These are phyloP conservation scores for Russula lepida DNA, from an alignment of 768 basidiomycete species.

Conservation along the genomic window DNA sequence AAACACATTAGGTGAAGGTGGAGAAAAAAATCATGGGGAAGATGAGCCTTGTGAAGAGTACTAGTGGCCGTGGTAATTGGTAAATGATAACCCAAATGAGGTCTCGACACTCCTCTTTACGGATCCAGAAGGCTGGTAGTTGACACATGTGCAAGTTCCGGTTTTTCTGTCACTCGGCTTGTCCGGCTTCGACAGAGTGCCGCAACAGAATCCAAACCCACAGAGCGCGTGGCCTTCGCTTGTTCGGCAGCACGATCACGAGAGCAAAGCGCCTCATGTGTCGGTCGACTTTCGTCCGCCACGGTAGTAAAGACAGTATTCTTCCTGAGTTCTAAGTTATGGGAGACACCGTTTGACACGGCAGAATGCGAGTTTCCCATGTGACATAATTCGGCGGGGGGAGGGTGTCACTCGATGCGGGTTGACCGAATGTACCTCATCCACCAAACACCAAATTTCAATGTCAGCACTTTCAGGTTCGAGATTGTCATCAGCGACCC, in stretches of 20 bases:
- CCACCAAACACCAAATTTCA: background rate
- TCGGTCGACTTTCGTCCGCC: constrained; percentile 46
- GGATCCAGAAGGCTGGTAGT: constrained; percentile 51
- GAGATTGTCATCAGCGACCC: background rate
- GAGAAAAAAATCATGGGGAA: background rate
- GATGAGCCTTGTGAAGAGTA: background rate
- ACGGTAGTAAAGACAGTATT: constrained; percentile 29
- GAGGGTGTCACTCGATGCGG: background rate
- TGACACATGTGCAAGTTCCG: constrained; percentile 42
- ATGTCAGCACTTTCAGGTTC: background rate
- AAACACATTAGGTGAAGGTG: background rate
- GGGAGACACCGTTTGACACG: background rate
- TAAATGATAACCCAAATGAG: constrained; percentile 50
- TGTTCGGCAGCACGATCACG: constrained; percentile 53
- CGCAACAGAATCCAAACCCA: constrained; percentile 29
- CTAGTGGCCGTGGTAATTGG: no score
- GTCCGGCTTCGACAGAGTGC: constrained; percentile 38
- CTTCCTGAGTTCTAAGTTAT: constrained; percentile 40
- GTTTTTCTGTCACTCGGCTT: constrained; percentile 42
- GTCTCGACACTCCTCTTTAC: constrained; percentile 56
- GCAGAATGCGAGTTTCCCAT: background rate
- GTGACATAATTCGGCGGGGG: background rate
- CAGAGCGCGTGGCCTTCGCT: constrained; percentile 50
- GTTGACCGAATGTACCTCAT: background rate
- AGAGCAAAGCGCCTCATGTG: constrained; percentile 48